phyloP scores from a whole-genome alignment of 2,329 filamentous ascomycete genomes.

The Colletotrichum sp. region DNA sequence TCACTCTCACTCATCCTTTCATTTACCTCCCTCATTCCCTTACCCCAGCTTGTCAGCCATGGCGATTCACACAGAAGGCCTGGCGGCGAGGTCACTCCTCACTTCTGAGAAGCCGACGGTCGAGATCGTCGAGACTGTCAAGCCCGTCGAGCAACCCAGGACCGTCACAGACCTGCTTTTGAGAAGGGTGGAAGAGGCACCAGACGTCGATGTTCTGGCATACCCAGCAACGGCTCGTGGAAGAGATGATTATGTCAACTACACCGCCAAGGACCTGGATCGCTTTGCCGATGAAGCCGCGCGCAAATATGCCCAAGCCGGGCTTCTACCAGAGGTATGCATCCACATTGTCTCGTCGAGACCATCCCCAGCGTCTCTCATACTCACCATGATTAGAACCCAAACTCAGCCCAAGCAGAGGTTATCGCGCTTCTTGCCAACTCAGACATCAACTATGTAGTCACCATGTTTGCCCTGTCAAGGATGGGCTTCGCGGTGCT shows the following conservation, averaged over 20 bases:
- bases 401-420: slow-evolving; percentile 26
- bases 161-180: slow-evolving; percentile 7
- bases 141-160: not conserved
- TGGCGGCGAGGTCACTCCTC: slow-evolving; percentile 1
- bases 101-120: slow-evolving; percentile 6
- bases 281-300: slow-evolving; percentile 27
- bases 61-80: slow-evolving; percentile 5
- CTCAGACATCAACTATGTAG: slow-evolving; percentile 56
- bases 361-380: not conserved
- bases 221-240: slow-evolving; percentile 26
- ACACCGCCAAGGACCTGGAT: slow-evolving; percentile 28
- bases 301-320: slow-evolving; percentile 7
- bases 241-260: slow-evolving; percentile 25
- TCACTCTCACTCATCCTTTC: not conserved
- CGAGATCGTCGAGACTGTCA: slow-evolving; percentile 4
- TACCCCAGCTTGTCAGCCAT: not conserved
- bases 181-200: not conserved
- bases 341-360: not conserved
- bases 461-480: slow-evolving; percentile 56
- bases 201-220: slow-evolving; percentile 22
- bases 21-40: not conserved
- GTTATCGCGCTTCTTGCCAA: slow-evolving; percentile 52
- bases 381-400: not conserved
- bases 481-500: slow-evolving; percentile 58
- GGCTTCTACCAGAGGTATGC: slow-evolving; percentile 17